Evolutionary conservation across 176 grass and related monocot genomes (phyloP).

Genomic region (Elymus sibiricus): DNA sequence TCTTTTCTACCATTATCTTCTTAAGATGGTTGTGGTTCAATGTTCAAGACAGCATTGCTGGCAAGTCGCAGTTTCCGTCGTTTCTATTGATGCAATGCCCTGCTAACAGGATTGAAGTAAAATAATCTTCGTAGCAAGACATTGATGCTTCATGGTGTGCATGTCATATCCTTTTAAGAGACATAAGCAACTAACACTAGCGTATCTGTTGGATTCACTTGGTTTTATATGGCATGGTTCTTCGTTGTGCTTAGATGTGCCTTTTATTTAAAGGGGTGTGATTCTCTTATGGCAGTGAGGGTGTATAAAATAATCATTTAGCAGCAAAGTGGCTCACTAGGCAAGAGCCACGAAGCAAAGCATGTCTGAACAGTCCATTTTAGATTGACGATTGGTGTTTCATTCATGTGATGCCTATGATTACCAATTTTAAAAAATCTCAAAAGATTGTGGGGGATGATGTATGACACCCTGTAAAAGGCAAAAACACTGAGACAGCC

Average conservation of each 20-base stretch:
- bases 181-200: neutral
- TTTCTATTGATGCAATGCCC: neutral
- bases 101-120: constrained; percentile 1
- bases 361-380: constrained; percentile 12
- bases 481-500: neutral
- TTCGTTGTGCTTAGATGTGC: constrained; percentile 19
- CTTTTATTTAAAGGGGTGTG: constrained; percentile 27
- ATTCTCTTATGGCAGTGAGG: neutral
- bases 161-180: constrained; percentile 3
- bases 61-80: neutral
- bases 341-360: constrained; percentile 9
- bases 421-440: constrained; percentile 19
- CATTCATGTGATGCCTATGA: constrained; percentile 34
- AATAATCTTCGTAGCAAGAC: neutral
- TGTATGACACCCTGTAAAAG: constrained; percentile 40
- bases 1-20: neutral
- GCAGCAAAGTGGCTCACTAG: constrained; percentile 10
- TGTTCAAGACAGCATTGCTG: neutral
- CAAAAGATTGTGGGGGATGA: constrained; percentile 16
- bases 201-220: constrained; percentile 24
- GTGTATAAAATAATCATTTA: neutral
- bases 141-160: constrained; percentile 22
- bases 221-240: constrained; percentile 10
- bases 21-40: neutral
- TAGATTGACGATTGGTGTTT: constrained; percentile 33